A percentile compares a stretch with the other conserved stretches of the same genome.
These are phyloP conservation scores for Beauveria rudraprayagi DNA, from an alignment of 2,329 filamentous ascomycete species.

Conservation along the genomic window DNA sequence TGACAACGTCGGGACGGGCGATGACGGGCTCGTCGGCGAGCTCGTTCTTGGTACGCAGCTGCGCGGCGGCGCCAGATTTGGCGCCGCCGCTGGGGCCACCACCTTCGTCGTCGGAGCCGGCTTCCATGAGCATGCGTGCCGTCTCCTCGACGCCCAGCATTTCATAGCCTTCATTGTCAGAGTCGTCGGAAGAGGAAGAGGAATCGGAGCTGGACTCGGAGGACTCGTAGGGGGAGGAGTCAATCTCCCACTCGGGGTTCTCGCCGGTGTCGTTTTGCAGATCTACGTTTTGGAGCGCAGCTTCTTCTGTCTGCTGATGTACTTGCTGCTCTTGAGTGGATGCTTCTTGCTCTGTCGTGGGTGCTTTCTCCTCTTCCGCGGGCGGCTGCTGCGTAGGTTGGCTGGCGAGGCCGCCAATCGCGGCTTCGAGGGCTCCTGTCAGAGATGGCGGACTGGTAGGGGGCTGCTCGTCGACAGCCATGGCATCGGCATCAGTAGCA, in stretches of 20 bases:
- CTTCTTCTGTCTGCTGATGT: not conserved
- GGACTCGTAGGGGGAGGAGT: conserved; percentile 69
- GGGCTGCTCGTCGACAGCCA: conserved; percentile 26
- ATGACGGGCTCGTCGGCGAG: conserved; percentile 52
- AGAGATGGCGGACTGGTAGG: conserved; percentile 30
- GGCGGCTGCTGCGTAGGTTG: conserved; percentile 3
- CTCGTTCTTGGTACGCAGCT: conserved; percentile 79
- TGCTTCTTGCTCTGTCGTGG: not conserved
- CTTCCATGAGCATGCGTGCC: conserved; percentile 76
- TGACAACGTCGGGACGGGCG: conserved; percentile 68
- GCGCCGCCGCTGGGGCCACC: conserved; percentile 38
- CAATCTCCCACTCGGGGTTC: conserved; percentile 75
- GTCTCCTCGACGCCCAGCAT: conserved; percentile 75
- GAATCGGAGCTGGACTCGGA: conserved; percentile 63
- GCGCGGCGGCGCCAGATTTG: conserved; percentile 30
- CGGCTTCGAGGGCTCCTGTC: conserved; percentile 36
- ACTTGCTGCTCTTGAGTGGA: not conserved
- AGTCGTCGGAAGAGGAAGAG: conserved; percentile 50
- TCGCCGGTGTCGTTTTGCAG: conserved; percentile 29
- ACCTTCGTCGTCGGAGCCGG: conserved; percentile 70
- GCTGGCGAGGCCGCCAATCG: conserved; percentile 30
- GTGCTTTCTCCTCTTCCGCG: not conserved
- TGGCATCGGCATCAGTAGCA: conserved; percentile 21
- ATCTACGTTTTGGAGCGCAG: not conserved
- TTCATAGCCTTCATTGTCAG: conserved; percentile 56